phyloP scores from a whole-genome alignment of 2,329 filamentous ascomycete species.

The Sarocladium oryzae region DNA sequence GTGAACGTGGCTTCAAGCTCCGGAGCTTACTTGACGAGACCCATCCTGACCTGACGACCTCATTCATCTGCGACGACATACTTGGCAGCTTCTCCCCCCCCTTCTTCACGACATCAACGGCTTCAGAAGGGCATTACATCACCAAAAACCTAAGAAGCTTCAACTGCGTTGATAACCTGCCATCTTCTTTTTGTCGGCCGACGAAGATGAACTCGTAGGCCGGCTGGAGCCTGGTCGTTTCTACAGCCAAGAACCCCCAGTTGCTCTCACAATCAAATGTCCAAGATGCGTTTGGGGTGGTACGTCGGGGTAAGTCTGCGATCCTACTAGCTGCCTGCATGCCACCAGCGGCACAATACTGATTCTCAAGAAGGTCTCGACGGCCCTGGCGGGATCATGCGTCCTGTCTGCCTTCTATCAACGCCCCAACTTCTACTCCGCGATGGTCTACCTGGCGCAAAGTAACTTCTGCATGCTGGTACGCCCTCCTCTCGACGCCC shows the following conservation, averaged over 20 bases:
- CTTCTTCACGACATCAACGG: background rate
- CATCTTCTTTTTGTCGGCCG: too few species aligned
- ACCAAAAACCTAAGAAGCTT: too few species aligned
- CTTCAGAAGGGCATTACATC: too few species aligned
- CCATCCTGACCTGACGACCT: background rate
- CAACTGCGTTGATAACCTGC: too few species aligned
- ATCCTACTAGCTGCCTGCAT: background rate
- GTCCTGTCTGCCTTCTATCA: slow-evolving; percentile 89
- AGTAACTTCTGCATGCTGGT: slow-evolving; percentile 94
- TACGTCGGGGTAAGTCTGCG: slow-evolving; percentile 43
- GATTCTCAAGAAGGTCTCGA: slow-evolving; percentile 54
- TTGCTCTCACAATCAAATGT: slow-evolving; percentile 9
- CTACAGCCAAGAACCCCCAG: background rate
- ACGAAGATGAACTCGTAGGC: slow-evolving; percentile 9
- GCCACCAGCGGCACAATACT: background rate
- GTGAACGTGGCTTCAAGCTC: slow-evolving; percentile 10
- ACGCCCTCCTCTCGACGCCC: slow-evolving; percentile 24
- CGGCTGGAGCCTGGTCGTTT: background rate
- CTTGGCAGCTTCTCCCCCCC: background rate
- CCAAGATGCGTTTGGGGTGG: slow-evolving; percentile 43
- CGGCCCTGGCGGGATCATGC: slow-evolving; percentile 75
- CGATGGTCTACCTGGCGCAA: slow-evolving; percentile 92
- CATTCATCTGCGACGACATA: too few species aligned
- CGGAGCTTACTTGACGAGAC: background rate
- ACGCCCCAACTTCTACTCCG: slow-evolving; percentile 96